Conservation (phyloP, 352 stramenopile genomes). For the Globisporangium iwayamae region DNA sequence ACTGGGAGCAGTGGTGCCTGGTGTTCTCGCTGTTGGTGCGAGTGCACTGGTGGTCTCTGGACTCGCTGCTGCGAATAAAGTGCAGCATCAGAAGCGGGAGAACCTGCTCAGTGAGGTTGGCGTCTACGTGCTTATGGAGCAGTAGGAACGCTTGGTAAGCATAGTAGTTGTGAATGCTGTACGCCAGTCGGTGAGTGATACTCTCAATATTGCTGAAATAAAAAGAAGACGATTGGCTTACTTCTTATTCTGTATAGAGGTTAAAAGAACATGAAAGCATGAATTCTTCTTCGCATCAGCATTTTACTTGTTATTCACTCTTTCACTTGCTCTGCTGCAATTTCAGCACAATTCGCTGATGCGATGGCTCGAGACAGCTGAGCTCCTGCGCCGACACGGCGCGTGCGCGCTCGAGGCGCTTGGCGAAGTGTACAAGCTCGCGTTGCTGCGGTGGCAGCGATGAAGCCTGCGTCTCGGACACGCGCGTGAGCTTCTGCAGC, state of each 20-base stretch:
- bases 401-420: constrained; percentile 42
- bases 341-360: constrained; percentile 36
- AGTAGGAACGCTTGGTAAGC: background rate
- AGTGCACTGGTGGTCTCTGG: background rate
- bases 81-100: background rate
- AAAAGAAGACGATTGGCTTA: too few relatives aligned
- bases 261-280: too few relatives aligned
- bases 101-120: background rate
- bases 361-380: constrained; percentile 27
- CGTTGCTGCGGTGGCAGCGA: constrained; percentile 34
- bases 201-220: too few relatives aligned
- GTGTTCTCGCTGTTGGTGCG: background rate
- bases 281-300: background rate
- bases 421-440: constrained; percentile 55
- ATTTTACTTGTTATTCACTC: too few relatives aligned
- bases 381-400: constrained; percentile 30
- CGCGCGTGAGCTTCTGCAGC: constrained; percentile 33
- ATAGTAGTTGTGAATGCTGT: too few relatives aligned
- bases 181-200: too few relatives aligned
- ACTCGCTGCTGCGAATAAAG: background rate
- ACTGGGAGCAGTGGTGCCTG: background rate
- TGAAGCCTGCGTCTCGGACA: constrained; percentile 32
- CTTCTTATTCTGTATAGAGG: too few relatives aligned
- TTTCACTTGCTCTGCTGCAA: constrained; percentile 6
- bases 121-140: constrained; percentile 5